phyloP scores from a whole-genome alignment of 2,329 filamentous ascomycete species.

The Zasmidium citrigriseum region DNA sequence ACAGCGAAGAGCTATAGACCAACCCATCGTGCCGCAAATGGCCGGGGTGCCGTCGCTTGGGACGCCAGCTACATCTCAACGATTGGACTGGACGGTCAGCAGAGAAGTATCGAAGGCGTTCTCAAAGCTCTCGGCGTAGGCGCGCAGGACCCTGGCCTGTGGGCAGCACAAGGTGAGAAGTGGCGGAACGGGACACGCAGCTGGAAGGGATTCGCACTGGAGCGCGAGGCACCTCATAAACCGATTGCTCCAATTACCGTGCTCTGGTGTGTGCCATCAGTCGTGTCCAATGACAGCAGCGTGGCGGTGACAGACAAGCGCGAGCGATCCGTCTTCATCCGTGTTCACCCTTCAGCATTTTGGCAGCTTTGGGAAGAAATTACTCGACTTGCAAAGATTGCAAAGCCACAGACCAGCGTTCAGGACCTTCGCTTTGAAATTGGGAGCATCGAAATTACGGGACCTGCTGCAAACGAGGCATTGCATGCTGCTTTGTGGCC shows the following conservation, averaged over 20 bases:
- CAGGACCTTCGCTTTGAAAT: constrained; percentile 73
- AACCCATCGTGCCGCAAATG: constrained; percentile 76
- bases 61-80: constrained; percentile 94
- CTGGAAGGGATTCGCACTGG: constrained; percentile 60
- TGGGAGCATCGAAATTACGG: constrained; percentile 69
- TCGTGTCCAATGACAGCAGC: constrained; percentile 16
- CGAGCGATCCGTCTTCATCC: constrained; percentile 63
- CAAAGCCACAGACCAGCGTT: constrained; percentile 62
- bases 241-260: constrained; percentile 72
- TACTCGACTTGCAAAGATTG: constrained; percentile 57
- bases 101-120: constrained; percentile 64
- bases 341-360: constrained; percentile 82
- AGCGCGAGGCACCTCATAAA: constrained; percentile 54
- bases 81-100: constrained; percentile 71
- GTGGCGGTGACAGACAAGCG: constrained; percentile 35
- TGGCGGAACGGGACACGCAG: constrained; percentile 67
- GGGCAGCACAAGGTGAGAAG: constrained; percentile 64
- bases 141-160: constrained; percentile 44
- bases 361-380: constrained; percentile 67
- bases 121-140: constrained; percentile 66
- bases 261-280: constrained; percentile 66
- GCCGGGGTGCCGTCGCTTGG: constrained; percentile 80
- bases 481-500: constrained; percentile 69
- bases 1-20: constrained; percentile 88
- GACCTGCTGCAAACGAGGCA: constrained; percentile 77